Base-by-base conservation (phyloP, 1,284 basidiomycete genomes). In the Papiliotrema laurentii region DNA sequence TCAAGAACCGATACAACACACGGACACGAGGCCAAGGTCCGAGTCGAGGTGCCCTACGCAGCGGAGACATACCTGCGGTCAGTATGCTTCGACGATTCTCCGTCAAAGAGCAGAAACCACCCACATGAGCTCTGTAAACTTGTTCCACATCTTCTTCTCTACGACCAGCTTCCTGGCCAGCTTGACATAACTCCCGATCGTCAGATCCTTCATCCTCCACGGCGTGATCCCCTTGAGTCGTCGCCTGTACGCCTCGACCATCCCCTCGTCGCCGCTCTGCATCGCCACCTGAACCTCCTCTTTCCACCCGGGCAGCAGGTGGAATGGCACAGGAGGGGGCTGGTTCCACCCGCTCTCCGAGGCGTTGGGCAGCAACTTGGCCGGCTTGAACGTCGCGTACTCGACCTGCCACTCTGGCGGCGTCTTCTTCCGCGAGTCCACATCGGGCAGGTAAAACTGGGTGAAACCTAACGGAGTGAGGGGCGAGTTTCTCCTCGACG, bases 381-480 rank as follows among this genome's bases (percentile, higher is more conserved):
- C 60, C 16, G 75, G 62, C 39, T 71, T 68, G 66, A 82, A 85
- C 41, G 88, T 91, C 69, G 85, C 64, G 69, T 91, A 91, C 71
- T 91, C 88, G 54, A 92, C 75, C 72, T 83, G 78, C 76, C 81
- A 89, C 59, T 77, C 73, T 4, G 87, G 86, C 47, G 75, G 61
- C n/a, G 77, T 75, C 59, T 79, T 75, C 66, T 81, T 80, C 19
- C 79, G 79, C 43, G 74, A 66, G 35, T 80, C 80, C 21, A 91
- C 72, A 50, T 82, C 76, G 3, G 88, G 84, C 43, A 91, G 76
- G 74, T 84, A 92, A 68, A 85, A 90, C 82, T 89, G 74, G 43
- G 64, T 61, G 49, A 65, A 74, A 10, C 68, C 71, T 6, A 72
- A 50, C 0, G 66, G 61, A 7, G 60, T 61, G 26, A 74, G 61